Evolutionary conservation across 495 filamentous ascomycete species (phyloP), one percentile per base, ranked within the genome.

Genomic region (Achaetomiella virescens): DNA sequence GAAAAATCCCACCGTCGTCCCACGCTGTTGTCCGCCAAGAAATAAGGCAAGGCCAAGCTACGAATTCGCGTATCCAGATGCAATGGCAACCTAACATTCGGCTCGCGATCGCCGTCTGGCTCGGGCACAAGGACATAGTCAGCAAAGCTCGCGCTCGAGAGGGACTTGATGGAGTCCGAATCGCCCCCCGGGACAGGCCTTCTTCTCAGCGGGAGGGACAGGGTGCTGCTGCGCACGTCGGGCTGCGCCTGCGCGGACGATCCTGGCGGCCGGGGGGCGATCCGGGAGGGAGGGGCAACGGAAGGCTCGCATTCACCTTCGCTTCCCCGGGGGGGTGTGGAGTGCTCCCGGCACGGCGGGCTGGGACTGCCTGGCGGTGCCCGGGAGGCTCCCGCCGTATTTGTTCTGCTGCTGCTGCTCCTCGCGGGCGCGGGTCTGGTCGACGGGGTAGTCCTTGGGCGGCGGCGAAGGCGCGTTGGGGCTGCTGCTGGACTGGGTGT

Each of bases 241-340:
- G 40, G 29, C 27, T 40, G 54, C 31, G 55, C 41, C 24, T 49
- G 44, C 21, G 42, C 36, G 21, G 52, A 44, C 22, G 45, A 21
- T 62, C 31, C 25, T 48, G 45, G 37, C 48, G 63, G 38, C 47
- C 43, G 51, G 38, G 55, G 50, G 43, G 33, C 36, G 22, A 27
- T 31, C 54, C 54, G 51, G 65, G 33, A 52, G 10, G 35, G 35
- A 35, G 11, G 29, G 25, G 27, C 1, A 54, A 43, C 17, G 52
- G 38, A 33, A 60, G 70, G 68, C 52, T 71, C 64, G 66, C 63
- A 77, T 79, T 80, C 77, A 81, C 79, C 79, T 80, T 82, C 79
- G 71, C 77, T 80, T 63, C 76, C 76, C 74, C 27, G 79, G 79
- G 17, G 78, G 81, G 41, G 79, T 78, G 48, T 78, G 79, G 65